Conservation (phyloP, 768 basidiomycete genomes). For the Tylopilus balloui region DNA sequence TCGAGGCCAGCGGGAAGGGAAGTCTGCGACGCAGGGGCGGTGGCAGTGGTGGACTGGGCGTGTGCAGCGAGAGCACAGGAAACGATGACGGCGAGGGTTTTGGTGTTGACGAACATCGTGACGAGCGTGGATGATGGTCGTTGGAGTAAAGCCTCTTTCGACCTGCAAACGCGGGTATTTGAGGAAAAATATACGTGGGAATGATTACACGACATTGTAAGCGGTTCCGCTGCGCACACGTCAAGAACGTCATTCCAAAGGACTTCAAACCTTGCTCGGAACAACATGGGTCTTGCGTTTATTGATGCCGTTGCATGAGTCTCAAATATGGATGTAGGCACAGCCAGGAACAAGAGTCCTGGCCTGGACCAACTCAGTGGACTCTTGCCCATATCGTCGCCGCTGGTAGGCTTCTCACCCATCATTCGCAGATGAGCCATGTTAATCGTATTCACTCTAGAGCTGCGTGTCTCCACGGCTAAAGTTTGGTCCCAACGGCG, state of each 20-base stretch:
- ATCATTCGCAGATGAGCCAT: not conserved
- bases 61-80: constrained; percentile 17
- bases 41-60: constrained; percentile 13
- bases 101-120: constrained; percentile 19
- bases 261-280: too few relatives aligned
- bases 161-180: constrained; percentile 6
- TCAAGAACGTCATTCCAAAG: too few relatives aligned
- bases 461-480: too few relatives aligned
- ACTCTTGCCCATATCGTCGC: too few relatives aligned
- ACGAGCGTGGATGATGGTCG: not conserved
- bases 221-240: too few relatives aligned
- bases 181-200: constrained; percentile 15
- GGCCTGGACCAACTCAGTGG: too few relatives aligned
- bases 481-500: not conserved
- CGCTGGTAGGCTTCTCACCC: too few relatives aligned
- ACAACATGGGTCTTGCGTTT: too few relatives aligned
- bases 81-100: constrained; percentile 16
- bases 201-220: constrained; percentile 6
- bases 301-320: too few relatives aligned
- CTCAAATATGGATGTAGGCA: too few relatives aligned
- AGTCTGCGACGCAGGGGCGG: not conserved
- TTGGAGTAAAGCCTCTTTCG: not conserved
- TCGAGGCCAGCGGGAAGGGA: constrained; percentile 5
- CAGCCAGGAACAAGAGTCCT: too few relatives aligned
- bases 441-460: not conserved